phyloP scores from a whole-genome alignment of 1,284 basidiomycete species.

The Puccinia hordei region DNA sequence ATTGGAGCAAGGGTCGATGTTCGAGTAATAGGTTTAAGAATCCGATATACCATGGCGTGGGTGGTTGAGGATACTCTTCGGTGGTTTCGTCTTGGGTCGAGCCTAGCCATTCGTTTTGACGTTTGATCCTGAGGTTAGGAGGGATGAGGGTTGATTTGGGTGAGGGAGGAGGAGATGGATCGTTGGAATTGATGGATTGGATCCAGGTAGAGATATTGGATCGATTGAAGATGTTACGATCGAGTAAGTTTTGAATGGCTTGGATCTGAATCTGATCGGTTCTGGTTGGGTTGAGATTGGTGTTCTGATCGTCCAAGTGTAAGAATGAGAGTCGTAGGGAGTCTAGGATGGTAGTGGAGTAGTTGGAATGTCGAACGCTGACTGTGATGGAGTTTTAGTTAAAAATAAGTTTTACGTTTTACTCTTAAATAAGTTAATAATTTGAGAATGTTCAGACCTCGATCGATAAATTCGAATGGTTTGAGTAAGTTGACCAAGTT shows the following conservation, averaged over 20 bases:
- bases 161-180: no score
- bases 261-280: no score
- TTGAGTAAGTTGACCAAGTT: conserved; percentile 52
- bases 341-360: conserved; percentile 25
- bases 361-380: conserved; percentile 50
- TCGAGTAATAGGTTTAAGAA: conserved; percentile 39
- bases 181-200: no score
- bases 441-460: conserved; percentile 22
- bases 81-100: not conserved
- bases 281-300: not conserved
- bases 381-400: conserved; percentile 46
- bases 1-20: not conserved
- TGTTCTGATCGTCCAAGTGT: not conserved
- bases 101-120: conserved; percentile 39
- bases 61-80: conserved; percentile 34
- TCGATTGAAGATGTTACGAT: no score
- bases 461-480: conserved; percentile 51
- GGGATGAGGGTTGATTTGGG: no score
- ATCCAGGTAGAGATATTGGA: no score
- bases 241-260: no score
- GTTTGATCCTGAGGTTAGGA: no score
- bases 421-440: conserved; percentile 22
- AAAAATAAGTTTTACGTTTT: conserved; percentile 44
- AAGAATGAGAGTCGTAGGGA: conserved; percentile 33
- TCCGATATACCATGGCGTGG: conserved; percentile 52